These are phyloP conservation scores for Paramecium octaurelia DNA, from an alignment of 73 alveolate species.

Conservation along the genomic window DNA sequence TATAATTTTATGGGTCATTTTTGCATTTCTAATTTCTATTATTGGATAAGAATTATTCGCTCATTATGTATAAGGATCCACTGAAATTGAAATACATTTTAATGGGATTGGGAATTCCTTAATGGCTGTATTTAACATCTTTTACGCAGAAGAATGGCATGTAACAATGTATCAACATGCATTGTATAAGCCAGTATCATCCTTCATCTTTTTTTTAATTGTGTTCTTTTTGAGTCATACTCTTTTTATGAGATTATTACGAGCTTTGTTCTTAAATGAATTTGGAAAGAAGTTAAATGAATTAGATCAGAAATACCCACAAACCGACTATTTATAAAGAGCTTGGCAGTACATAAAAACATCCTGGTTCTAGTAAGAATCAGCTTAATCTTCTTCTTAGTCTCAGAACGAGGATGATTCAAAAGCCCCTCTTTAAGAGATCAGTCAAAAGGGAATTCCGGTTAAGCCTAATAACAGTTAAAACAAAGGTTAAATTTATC, in stretches of 20 bases:
- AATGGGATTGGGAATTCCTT: conserved; percentile 45
- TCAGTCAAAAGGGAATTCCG: not conserved
- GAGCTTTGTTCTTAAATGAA: conserved; percentile 49
- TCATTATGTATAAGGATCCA: conserved; percentile 2
- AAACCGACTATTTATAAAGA: not conserved
- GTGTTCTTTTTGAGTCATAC: not conserved
- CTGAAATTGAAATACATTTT: conserved; percentile 18
- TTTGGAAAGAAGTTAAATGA: conserved; percentile 24
- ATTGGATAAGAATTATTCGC: conserved; percentile 6
- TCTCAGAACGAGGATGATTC: not conserved
- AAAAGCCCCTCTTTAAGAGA: not conserved
- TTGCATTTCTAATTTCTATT: not conserved
- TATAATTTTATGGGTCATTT: not conserved
- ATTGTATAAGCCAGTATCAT: not conserved
- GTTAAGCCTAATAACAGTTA: not conserved
- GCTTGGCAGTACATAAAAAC: not conserved
- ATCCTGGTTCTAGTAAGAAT: not conserved
- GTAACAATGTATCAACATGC: conserved; percentile 56
- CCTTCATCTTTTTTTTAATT: conserved; percentile 21
- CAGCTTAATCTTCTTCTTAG: not conserved
- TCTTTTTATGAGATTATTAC: conserved; percentile 41
- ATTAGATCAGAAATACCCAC: not conserved
- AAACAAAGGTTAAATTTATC: not conserved
- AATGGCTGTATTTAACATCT: conserved; percentile 49
- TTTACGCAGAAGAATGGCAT: conserved; percentile 65